Base-by-base conservation (phyloP, 257 asterid genomes). In the Lantana camara region DNA sequence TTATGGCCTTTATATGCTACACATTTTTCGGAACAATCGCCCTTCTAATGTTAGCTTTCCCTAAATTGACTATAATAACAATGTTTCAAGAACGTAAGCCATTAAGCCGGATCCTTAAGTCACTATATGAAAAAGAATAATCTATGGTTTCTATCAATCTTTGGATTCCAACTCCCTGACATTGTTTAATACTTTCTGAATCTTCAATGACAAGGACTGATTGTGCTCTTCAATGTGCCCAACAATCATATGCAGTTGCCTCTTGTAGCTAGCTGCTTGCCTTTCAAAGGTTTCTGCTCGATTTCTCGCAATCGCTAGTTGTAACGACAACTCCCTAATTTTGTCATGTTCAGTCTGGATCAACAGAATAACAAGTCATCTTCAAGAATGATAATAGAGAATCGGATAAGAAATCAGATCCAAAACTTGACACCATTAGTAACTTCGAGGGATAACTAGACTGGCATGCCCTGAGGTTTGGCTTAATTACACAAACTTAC, bases 201-300 rank as follows among this genome's bases (percentile, higher is more conserved):
- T 82, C 85, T 85, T 92, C 75, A 70, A 83, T 9, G 97, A 82
- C 63, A 87, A 44, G 15, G 85, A 85, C 78, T 82, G 88, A 35
- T 92, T 85, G 70, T 92, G 91, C 74, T 89, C 98, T 69, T 92
- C 98, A 9, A 89, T 81, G 79, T 87, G 95, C 77, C 82, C 88
- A 15, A 82, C 84, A 35, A 92, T 75, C 93, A 73, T 74, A 53
- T 87, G 89, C 76, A 92, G 80, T 53, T 89, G 97, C 77, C 96
- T 79, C 80, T 92, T 92, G 80, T 89, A 89, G 13, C 77, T 57
- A 12, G 89, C 86, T 17, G 86, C 89, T 70, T 75, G 80, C 75
- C 64, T 83, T 73, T 77, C 89, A 40, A 69, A 83, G 7, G 75
- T 82, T 38, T 95, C 96, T 9, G 97, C 87, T 64, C 93, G 78